These are phyloP conservation scores for Tylopilus vinaceipallidus DNA, from an alignment of 768 basidiomycete species.

Conservation along the genomic window DNA sequence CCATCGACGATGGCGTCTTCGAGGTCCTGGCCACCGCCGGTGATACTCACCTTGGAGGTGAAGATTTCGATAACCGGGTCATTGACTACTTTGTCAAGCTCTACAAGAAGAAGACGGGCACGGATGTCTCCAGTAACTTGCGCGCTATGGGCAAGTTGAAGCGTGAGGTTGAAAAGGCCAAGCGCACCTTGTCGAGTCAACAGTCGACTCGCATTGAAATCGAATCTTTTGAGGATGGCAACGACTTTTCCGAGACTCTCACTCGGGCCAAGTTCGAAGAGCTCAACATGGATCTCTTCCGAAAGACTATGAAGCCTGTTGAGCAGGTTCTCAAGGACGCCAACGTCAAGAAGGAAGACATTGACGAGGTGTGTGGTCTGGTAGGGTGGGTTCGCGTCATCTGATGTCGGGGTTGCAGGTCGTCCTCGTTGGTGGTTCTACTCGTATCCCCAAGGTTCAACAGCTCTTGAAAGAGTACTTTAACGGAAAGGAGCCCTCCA, in stretches of 20 bases:
- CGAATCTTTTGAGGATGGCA: constrained; percentile 93
- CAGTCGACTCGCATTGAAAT: constrained; percentile 92
- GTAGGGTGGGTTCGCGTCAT: fast-evolving
- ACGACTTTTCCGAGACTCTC: constrained; percentile 95
- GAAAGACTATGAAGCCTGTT: constrained; percentile 99
- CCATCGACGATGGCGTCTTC: constrained; percentile 91
- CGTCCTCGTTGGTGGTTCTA: constrained; percentile 94
- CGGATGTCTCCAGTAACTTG: constrained; percentile 75
- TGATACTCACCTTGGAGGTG: constrained; percentile 93
- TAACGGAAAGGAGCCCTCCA: constrained; percentile 93
- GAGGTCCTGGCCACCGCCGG: constrained; percentile 89
- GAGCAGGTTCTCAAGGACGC: constrained; percentile 99
- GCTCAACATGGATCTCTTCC: constrained; percentile 97
- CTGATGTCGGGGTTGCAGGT: constrained; percentile 39
- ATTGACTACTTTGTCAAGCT: constrained; percentile 86
- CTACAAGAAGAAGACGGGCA: constrained; percentile 92
- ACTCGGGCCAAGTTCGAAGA: constrained; percentile 99
- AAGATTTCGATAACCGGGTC: constrained; percentile 93
- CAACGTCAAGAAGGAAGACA: constrained; percentile 95
- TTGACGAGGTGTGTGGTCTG: constrained; percentile 67
- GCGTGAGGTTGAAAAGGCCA: constrained; percentile 92
- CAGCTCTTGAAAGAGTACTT: constrained; percentile 98
- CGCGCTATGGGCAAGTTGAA: constrained; percentile 89
- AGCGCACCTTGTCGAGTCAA: constrained; percentile 89
- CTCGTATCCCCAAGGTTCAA: constrained; percentile 99